Evolutionary conservation across 495 filamentous ascomycete species (phyloP).

Genomic region (Aspergillus olivimuriae): DNA sequence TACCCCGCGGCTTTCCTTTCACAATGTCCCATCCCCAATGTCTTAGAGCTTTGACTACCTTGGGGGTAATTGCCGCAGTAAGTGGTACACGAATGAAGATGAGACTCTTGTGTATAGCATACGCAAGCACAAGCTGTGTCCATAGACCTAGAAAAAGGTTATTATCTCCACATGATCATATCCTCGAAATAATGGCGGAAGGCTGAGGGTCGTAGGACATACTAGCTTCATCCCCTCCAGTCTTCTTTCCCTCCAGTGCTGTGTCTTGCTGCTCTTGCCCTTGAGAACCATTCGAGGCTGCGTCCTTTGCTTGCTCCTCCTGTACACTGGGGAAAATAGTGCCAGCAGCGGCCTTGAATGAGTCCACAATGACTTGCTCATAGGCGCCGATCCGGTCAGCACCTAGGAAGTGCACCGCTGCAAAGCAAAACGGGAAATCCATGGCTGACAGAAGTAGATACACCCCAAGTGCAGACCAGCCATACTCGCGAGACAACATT

Average conservation of each 20-base stretch:
- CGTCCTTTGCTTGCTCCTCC: slow-evolving; percentile 7
- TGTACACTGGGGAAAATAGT: slow-evolving; percentile 22
- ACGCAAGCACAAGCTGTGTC: slow-evolving; percentile 91
- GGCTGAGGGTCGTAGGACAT: slow-evolving; percentile 20
- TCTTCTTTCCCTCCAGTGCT: slow-evolving; percentile 10
- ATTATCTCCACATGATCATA: slow-evolving; percentile 1
- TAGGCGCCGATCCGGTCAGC: slow-evolving; percentile 73
- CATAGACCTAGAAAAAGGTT: slow-evolving; percentile 48
- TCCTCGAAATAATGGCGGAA: slow-evolving; percentile 1
- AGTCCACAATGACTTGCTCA: slow-evolving; percentile 42
- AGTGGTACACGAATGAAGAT: slow-evolving; percentile 91
- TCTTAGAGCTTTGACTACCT: slow-evolving; percentile 79
- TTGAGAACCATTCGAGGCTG: slow-evolving; percentile 18
- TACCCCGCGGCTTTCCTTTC: slow-evolving; percentile 49
- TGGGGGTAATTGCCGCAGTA: slow-evolving; percentile 83
- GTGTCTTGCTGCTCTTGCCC: slow-evolving; percentile 30
- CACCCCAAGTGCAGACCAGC: slow-evolving; percentile 87
- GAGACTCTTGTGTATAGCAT: slow-evolving; percentile 96
- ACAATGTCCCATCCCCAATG: slow-evolving; percentile 79
- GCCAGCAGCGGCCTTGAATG: slow-evolving; percentile 24
- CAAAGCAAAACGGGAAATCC: slow-evolving; percentile 94
- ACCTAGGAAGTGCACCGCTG: slow-evolving; percentile 74
- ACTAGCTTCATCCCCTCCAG: slow-evolving; percentile 43
- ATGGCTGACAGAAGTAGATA: slow-evolving; percentile 76
- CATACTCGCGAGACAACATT: slow-evolving; percentile 88